A percentile compares a stretch with the other conserved stretches of the same genome.
phyloP scores from a whole-genome alignment of 106 monocot genomes.

The Dendrobium officinale region DNA sequence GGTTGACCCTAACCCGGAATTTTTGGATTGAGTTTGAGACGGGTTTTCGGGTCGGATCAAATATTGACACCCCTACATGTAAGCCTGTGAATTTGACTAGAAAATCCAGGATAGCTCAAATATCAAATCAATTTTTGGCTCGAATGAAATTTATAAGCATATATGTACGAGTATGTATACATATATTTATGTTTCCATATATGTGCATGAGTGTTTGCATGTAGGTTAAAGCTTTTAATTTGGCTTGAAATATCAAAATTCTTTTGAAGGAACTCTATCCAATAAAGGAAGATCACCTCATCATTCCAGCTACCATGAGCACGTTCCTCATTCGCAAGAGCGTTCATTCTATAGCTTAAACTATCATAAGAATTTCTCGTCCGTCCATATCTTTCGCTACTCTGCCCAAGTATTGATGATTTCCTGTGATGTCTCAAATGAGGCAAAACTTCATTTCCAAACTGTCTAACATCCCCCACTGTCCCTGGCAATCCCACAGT shows the following conservation, averaged over 20 bases:
- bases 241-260: too few species aligned
- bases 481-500: background rate
- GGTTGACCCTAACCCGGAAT: too few species aligned
- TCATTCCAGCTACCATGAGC: slow-evolving; percentile 11
- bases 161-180: background rate
- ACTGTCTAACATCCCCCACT: slow-evolving; percentile 9
- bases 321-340: slow-evolving; percentile 11
- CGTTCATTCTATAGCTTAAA: slow-evolving; percentile 15
- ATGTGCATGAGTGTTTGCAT: too few species aligned
- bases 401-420: slow-evolving; percentile 9
- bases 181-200: too few species aligned
- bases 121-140: too few species aligned
- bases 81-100: too few species aligned
- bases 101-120: too few species aligned
- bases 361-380: slow-evolving; percentile 18
- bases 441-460: slow-evolving; percentile 6
- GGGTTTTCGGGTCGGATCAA: too few species aligned
- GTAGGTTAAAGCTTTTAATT: too few species aligned
- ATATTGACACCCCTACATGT: too few species aligned
- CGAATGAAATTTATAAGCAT: too few species aligned
- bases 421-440: slow-evolving; percentile 18
- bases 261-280: background rate
- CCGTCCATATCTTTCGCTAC: slow-evolving; percentile 26
- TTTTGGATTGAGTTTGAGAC: too few species aligned
- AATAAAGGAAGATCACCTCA: slow-evolving; percentile 19